These are phyloP conservation scores for Leptographium radiaticola DNA, from an alignment of 2,329 filamentous ascomycete genomes.

Conservation along the genomic window DNA sequence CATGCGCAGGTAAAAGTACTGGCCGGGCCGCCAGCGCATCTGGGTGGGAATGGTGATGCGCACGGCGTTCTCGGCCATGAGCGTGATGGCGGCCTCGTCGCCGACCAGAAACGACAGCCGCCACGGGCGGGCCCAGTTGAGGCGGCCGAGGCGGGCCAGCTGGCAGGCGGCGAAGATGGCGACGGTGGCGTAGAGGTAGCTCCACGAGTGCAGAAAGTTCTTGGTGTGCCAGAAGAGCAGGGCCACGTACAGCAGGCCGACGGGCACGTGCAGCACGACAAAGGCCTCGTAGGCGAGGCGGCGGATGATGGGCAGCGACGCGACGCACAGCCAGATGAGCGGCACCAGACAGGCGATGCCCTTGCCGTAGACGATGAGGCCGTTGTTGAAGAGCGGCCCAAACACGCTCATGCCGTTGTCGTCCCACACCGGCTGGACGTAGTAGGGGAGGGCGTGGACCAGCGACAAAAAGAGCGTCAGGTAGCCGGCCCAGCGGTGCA, in stretches of 20 bases:
- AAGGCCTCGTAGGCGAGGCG: constrained; percentile 77
- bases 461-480: constrained; percentile 71
- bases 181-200: constrained; percentile 71
- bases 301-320: constrained; percentile 68
- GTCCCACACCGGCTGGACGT: constrained; percentile 77
- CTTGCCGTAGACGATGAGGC: constrained; percentile 65
- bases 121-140: constrained; percentile 81
- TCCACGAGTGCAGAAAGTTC: constrained; percentile 83
- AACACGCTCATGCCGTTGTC: constrained; percentile 61
- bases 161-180: constrained; percentile 71
- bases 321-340: constrained; percentile 68
- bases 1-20: constrained; percentile 91
- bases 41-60: constrained; percentile 91
- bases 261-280: constrained; percentile 67
- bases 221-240: constrained; percentile 94
- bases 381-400: constrained; percentile 52
- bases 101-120: constrained; percentile 74
- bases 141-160: constrained; percentile 60
- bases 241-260: constrained; percentile 66
- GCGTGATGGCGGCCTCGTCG: constrained; percentile 78
- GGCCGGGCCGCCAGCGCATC: constrained; percentile 83
- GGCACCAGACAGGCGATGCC: constrained; percentile 74
- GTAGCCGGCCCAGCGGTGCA: constrained; percentile 87
- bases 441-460: constrained; percentile 80
- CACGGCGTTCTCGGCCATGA: constrained; percentile 87